Conservation (phyloP, 208 protist genomes). For the Angomonas desouzai region DNA sequence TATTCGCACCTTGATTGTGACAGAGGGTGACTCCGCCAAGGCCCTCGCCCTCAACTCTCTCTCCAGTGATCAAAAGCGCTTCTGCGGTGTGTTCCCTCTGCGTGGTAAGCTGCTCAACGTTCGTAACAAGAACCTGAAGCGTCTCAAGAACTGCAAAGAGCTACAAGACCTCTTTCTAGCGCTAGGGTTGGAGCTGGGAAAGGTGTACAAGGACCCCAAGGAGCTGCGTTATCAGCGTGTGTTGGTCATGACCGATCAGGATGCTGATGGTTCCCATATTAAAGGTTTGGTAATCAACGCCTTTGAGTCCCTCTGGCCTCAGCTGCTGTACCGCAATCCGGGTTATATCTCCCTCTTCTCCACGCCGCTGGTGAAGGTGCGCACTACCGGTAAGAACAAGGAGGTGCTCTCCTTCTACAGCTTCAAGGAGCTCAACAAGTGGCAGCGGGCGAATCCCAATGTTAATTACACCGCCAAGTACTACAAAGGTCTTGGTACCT, state of each 20-base stretch:
- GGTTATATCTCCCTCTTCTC: conserved; percentile 96
- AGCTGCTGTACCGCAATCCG: conserved; percentile 88
- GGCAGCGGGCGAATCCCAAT: conserved; percentile 82
- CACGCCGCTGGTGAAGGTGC: conserved; percentile 99
- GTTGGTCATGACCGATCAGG: conserved; percentile 99
- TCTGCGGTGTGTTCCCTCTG: conserved; percentile 98
- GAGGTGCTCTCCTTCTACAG: conserved; percentile 96
- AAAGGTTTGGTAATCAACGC: conserved; percentile 99
- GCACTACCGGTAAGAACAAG: conserved; percentile 61
- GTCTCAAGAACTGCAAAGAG: conserved; percentile 93
- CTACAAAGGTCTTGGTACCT: conserved; percentile 99
- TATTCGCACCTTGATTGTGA: conserved; percentile 97
- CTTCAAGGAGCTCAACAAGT: conserved; percentile 96
- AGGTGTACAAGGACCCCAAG: conserved; percentile 59
- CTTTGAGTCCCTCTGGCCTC: conserved; percentile 98
- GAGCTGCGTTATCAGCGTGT: conserved; percentile 98
- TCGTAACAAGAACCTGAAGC: conserved; percentile 89
- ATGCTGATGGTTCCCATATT: conserved; percentile 99
- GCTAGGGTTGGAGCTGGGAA: conserved; percentile 77
- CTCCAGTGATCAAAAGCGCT: conserved; percentile 94
- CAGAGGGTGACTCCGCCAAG: conserved; percentile 99
- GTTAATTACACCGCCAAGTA: conserved; percentile 95
- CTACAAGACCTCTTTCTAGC: conserved; percentile 87
- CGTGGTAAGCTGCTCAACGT: conserved; percentile 98
- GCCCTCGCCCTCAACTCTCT: conserved; percentile 95